phyloP scores from a whole-genome alignment of 148 eudicot species.

The Rhododendron mucronatum region DNA sequence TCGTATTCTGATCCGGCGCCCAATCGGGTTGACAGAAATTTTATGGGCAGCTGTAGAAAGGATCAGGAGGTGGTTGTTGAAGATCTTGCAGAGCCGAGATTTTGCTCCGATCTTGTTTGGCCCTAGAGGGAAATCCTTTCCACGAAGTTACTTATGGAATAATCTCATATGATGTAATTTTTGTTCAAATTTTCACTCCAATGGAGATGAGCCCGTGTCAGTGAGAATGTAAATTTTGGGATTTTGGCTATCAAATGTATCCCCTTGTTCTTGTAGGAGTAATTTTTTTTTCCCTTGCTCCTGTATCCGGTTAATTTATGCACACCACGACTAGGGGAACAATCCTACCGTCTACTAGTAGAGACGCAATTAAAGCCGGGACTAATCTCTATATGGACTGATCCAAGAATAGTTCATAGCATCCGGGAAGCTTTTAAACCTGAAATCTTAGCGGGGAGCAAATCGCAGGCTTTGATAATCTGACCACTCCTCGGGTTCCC shows the following conservation, averaged over 20 bases:
- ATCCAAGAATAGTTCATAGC: too few species aligned
- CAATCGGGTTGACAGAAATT: slow-evolving; percentile 3
- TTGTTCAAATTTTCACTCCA: background rate
- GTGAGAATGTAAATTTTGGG: background rate
- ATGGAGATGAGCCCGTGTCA: background rate
- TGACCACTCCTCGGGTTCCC: too few species aligned
- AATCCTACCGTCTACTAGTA: too few species aligned
- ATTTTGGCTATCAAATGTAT: background rate
- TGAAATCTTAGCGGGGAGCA: too few species aligned
- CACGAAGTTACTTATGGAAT: background rate
- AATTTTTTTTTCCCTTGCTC: too few species aligned
- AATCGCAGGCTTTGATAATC: too few species aligned
- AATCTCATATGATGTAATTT: background rate
- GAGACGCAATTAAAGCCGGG: too few species aligned
- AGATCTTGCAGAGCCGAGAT: slow-evolving; percentile 18
- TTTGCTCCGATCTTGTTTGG: slow-evolving; percentile 34
- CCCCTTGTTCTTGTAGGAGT: too few species aligned
- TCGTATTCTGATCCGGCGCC: background rate
- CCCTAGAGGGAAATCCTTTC: background rate
- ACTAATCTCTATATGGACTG: too few species aligned
- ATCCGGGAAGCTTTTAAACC: too few species aligned
- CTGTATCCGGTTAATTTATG: too few species aligned
- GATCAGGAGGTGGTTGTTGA: background rate
- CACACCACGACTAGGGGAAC: too few species aligned
- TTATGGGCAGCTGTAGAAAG: background rate